These are phyloP conservation scores for Polychytrium aggregatum DNA, from an alignment of 192 early-diverging fungal species.

Conservation along the genomic window DNA sequence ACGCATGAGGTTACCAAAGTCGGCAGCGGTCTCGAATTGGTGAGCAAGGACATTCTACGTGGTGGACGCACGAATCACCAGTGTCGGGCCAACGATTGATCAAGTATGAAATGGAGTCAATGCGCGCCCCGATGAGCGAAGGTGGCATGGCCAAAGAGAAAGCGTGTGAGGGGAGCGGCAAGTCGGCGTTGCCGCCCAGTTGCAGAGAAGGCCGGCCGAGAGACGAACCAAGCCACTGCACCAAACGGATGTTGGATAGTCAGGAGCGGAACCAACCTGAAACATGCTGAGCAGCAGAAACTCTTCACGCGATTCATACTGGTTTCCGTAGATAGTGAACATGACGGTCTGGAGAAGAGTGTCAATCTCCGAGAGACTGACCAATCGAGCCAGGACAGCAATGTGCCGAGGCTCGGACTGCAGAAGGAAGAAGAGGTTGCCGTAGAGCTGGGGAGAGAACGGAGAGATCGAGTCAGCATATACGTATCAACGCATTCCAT, in stretches of 20 bases:
- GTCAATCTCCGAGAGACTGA: conserved; percentile 83
- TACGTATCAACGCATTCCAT: neutral
- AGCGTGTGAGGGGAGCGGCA: neutral
- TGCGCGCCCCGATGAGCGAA: too few relatives aligned
- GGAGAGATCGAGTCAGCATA: too few relatives aligned
- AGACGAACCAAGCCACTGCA: neutral
- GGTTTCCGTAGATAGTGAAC: conserved; percentile 94
- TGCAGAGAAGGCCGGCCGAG: too few relatives aligned
- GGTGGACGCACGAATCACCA: too few relatives aligned
- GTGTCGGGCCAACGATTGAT: too few relatives aligned
- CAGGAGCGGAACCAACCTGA: conserved; percentile 42
- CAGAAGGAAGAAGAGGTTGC: conserved; percentile 85
- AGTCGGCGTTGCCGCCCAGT: neutral
- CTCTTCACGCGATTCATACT: conserved; percentile 94
- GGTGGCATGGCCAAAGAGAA: too few relatives aligned
- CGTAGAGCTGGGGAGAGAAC: too few relatives aligned
- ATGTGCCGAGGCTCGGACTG: conserved; percentile 88
- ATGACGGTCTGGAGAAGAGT: conserved; percentile 89
- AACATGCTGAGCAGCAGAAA: conserved; percentile 92
- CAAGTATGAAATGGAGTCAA: too few relatives aligned
- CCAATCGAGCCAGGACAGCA: conserved; percentile 70
- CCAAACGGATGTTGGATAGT: neutral
- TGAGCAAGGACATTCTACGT: conserved; percentile 68
- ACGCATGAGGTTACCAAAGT: conserved; percentile 77
- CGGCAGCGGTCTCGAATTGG: conserved; percentile 87